A percentile compares a stretch with the other conserved stretches of the same genome.
Evolutionary conservation across 148 eudicot species (phyloP).

Genomic region (Rhododendron mucronatum): DNA sequence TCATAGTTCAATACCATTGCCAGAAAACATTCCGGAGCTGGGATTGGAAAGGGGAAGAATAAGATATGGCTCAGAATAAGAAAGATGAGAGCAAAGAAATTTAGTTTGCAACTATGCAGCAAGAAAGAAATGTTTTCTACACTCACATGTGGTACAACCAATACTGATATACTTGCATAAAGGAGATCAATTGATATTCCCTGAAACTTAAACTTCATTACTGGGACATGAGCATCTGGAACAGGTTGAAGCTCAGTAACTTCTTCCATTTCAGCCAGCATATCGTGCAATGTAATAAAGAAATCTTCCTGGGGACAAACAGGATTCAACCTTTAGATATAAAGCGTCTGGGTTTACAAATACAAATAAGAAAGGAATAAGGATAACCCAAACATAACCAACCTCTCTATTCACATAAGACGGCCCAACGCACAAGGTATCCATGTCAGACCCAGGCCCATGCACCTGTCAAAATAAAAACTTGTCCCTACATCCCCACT

Average conservation of each 20-base stretch:
- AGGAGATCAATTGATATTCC: conserved; percentile 54
- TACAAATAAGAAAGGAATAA: not conserved
- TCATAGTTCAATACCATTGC: not conserved
- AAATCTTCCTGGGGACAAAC: conserved; percentile 34
- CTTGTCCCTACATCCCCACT: not conserved
- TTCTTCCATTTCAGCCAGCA: conserved; percentile 46
- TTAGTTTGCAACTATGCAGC: conserved; percentile 1
- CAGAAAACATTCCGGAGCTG: not conserved
- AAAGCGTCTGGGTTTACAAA: not conserved
- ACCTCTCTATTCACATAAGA: conserved; percentile 30
- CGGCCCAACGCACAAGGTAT: conserved; percentile 27
- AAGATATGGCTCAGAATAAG: not conserved
- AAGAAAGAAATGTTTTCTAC: not conserved
- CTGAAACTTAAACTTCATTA: conserved; percentile 51
- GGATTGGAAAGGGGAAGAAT: not conserved
- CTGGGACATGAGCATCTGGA: conserved; percentile 58
- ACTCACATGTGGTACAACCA: conserved; percentile 44
- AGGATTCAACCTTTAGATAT: conserved; percentile 4
- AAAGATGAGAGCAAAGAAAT: not conserved
- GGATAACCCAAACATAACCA: not conserved
- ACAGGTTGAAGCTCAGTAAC: conserved; percentile 47
- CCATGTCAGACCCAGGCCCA: conserved; percentile 30
- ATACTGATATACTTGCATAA: conserved; percentile 40
- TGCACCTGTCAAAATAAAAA: conserved; percentile 22
- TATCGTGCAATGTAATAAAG: conserved; percentile 42